A percentile compares a stretch with the other conserved stretches of the same genome.
phyloP scores from a whole-genome alignment of 2,329 filamentous ascomycete species.

The Pseudogymnoascus sp. region DNA sequence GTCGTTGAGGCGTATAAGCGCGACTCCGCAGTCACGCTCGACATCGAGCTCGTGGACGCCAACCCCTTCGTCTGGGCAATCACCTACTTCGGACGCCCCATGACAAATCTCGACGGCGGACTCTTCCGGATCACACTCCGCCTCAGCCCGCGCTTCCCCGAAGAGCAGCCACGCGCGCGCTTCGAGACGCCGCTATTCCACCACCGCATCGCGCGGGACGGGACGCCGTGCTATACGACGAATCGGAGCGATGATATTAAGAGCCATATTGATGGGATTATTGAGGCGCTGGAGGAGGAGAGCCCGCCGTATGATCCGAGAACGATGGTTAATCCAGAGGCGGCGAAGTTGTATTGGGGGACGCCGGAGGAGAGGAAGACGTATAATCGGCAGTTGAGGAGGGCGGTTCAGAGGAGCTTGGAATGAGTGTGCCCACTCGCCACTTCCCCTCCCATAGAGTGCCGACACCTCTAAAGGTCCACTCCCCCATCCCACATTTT shows the following conservation, averaged over 20 bases:
- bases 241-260: conserved; percentile 66
- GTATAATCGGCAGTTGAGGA: conserved; percentile 74
- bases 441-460: background rate
- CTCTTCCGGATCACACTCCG: conserved; percentile 73
- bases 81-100: conserved; percentile 83
- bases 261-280: conserved; percentile 76
- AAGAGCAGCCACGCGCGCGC: conserved; percentile 76
- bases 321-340: conserved; percentile 78
- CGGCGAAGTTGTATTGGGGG: conserved; percentile 82
- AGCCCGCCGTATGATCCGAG: conserved; percentile 83
- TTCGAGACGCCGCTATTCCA: conserved; percentile 82
- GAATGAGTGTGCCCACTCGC: conserved; percentile 36
- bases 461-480: background rate
- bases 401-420: conserved; percentile 64
- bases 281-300: conserved; percentile 79
- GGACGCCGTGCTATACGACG: conserved; percentile 75
- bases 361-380: conserved; percentile 67
- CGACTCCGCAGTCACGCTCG: conserved; percentile 61
- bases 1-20: conserved; percentile 67
- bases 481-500: background rate
- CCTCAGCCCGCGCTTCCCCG: conserved; percentile 79
- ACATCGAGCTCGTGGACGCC: conserved; percentile 65
- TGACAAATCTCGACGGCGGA: conserved; percentile 89
- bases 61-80: conserved; percentile 88
- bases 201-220: conserved; percentile 72